Conservation (phyloP, 345 rosid genomes). For the Rhodamnia rubescens region DNA sequence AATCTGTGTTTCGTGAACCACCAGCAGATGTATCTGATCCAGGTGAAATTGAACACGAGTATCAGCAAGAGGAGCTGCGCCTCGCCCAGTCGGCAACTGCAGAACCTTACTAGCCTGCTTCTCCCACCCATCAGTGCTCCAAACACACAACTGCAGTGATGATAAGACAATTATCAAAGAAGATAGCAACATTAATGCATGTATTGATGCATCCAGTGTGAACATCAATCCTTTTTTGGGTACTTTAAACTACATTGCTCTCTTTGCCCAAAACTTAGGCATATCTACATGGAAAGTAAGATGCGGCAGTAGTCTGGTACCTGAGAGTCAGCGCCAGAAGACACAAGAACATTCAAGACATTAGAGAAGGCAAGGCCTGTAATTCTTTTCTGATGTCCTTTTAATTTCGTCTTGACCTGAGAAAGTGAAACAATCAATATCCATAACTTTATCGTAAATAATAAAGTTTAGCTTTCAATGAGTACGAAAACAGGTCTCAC, state of each 20-base stretch:
- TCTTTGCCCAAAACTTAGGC: background rate
- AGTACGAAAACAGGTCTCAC: conserved; percentile 12
- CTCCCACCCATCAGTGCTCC: conserved; percentile 89
- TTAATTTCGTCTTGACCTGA: conserved; percentile 24
- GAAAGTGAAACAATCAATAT: background rate
- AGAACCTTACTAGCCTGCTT: conserved; percentile 53
- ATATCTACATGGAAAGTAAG: background rate
- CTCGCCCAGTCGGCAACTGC: conserved; percentile 48
- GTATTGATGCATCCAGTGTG: background rate
- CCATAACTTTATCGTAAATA: background rate
- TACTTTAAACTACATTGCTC: background rate
- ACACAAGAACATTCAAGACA: conserved; percentile 55
- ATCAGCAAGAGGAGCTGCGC: conserved; percentile 48
- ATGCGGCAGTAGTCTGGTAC: conserved; percentile 6
- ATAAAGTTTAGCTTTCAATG: background rate
- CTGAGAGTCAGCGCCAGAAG: conserved; percentile 89
- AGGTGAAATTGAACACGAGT: conserved; percentile 78
- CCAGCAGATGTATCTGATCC: conserved; percentile 66
- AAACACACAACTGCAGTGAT: conserved; percentile 56
- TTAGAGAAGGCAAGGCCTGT: conserved; percentile 90
- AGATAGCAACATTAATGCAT: background rate
- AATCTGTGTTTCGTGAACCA: conserved; percentile 77
- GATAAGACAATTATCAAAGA: background rate
- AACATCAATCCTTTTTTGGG: background rate
- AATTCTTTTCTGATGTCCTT: conserved; percentile 76